Conservation (phyloP, 441 rosid genomes). For the Melastoma candidum region DNA sequence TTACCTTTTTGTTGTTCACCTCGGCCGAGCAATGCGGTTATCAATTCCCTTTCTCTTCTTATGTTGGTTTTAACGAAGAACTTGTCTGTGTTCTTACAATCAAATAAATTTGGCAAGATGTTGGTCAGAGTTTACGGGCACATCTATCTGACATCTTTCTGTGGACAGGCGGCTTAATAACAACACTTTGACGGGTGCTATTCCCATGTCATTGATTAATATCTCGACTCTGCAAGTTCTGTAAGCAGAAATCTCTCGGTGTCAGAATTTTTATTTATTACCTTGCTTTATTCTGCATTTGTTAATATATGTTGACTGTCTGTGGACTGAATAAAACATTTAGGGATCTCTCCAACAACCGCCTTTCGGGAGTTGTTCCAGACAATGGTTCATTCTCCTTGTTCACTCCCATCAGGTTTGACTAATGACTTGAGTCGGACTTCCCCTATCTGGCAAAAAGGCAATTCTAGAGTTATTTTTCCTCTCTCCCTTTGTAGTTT, state of each 20-base stretch:
- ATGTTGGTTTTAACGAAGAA: too few species aligned
- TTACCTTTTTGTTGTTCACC: too few species aligned
- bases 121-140: neutral
- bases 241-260: conserved; percentile 37
- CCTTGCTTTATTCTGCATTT: too few species aligned
- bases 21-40: too few species aligned
- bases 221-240: conserved; percentile 74
- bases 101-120: neutral
- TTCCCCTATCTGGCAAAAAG: neutral
- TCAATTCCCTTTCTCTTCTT: too few species aligned
- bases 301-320: neutral
- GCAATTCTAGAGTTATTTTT: neutral
- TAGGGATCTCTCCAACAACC: conserved; percentile 95
- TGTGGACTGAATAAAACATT: conserved; percentile 5
- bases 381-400: conserved; percentile 91
- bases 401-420: conserved; percentile 87
- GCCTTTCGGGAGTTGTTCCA: conserved; percentile 78
- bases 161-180: conserved; percentile 88
- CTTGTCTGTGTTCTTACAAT: neutral
- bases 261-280: too few species aligned
- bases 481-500: conserved; percentile 45
- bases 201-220: conserved; percentile 83
- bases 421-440: conserved; percentile 9
- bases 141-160: conserved; percentile 21
- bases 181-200: conserved; percentile 76